These are phyloP conservation scores for Tetrahymena malaccensis DNA, from an alignment of 73 alveolate genomes.

Conservation along the genomic window DNA sequence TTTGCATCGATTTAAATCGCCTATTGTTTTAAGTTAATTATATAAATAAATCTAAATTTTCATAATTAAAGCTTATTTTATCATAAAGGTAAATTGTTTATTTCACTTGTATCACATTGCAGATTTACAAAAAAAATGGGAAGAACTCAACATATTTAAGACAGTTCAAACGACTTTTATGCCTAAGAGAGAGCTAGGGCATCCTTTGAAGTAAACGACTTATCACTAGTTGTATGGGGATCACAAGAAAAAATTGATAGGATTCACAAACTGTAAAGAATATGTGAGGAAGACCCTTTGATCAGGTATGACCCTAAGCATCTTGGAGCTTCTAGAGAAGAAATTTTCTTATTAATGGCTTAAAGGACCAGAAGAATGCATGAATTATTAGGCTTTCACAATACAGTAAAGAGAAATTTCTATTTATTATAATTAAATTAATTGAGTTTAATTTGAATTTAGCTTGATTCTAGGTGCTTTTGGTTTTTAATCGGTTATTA, in stretches of 20 bases:
- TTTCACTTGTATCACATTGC: background rate
- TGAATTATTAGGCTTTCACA: background rate
- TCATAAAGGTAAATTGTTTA: background rate
- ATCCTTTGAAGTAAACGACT: background rate
- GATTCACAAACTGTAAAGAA: background rate
- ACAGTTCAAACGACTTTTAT: background rate
- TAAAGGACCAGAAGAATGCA: background rate
- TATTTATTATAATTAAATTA: background rate
- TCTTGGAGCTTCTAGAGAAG: background rate
- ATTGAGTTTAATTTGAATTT: background rate
- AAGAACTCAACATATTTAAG: background rate
- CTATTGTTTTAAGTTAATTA: background rate
- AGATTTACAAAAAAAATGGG: background rate
- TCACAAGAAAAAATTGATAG: background rate
- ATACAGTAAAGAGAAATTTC: background rate
- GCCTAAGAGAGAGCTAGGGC: background rate
- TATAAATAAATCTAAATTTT: background rate
- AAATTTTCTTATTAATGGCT: background rate
- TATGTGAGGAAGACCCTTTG: background rate
- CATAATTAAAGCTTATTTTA: background rate
- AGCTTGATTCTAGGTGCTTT: background rate
- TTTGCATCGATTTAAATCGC: background rate
- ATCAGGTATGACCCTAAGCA: background rate
- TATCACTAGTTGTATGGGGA: background rate
- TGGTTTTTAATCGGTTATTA: background rate